phyloP scores from a whole-genome alignment of 345 rosid genomes.

The Gossypium turneri region DNA sequence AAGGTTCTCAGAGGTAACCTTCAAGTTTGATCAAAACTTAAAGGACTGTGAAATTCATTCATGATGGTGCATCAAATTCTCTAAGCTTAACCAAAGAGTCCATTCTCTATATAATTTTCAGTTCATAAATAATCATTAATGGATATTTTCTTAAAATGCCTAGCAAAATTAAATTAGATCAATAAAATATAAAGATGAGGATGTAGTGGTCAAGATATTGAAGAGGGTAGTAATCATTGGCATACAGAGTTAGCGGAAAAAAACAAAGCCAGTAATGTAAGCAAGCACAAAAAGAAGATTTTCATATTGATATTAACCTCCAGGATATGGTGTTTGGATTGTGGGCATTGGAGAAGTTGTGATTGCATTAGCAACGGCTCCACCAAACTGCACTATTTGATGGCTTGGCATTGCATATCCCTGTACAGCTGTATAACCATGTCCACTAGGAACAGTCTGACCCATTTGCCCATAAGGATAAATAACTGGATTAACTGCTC shows the following conservation, averaged over 20 bases:
- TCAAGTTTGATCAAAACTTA: background rate
- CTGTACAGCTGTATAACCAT: slow-evolving; percentile 60
- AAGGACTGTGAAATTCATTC: background rate
- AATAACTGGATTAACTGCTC: slow-evolving; percentile 49
- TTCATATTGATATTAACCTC: slow-evolving; percentile 30
- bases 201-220: background rate
- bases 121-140: background rate
- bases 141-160: background rate
- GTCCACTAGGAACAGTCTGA: slow-evolving; percentile 61
- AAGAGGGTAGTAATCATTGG: background rate
- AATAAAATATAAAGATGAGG: background rate
- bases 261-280: background rate
- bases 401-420: slow-evolving; percentile 72
- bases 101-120: background rate
- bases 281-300: background rate
- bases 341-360: slow-evolving; percentile 61
- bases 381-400: slow-evolving; percentile 66
- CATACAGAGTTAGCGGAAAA: background rate
- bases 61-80: background rate
- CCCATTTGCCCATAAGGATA: slow-evolving; percentile 71
- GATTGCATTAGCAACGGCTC: slow-evolving; percentile 49
- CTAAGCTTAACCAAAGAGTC: slow-evolving; percentile 2
- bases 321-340: slow-evolving; percentile 66
- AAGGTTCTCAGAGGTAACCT: background rate
- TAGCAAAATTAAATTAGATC: background rate